These are phyloP conservation scores for Serendipita sp. DNA, from an alignment of 768 basidiomycete species.

Conservation along the genomic window DNA sequence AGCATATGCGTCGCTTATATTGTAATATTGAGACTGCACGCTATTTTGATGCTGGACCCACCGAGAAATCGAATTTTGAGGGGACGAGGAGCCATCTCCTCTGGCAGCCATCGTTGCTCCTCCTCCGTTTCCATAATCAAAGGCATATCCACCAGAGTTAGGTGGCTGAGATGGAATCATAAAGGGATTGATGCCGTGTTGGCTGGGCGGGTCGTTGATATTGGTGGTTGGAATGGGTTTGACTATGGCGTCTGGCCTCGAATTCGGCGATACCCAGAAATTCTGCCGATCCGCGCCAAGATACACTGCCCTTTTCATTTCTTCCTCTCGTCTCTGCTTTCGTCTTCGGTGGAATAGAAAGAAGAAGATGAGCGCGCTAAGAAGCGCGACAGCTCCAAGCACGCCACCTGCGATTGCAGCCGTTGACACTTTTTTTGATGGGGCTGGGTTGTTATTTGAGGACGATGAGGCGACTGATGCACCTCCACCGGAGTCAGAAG, in stretches of 20 bases:
- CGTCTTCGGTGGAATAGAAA: background rate
- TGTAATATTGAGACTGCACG: background rate
- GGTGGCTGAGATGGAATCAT: background rate
- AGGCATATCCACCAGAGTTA: background rate
- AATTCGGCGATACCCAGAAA: too few relatives aligned
- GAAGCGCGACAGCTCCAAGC: background rate
- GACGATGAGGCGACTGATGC: background rate
- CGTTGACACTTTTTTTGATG: background rate
- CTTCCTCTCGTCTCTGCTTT: background rate
- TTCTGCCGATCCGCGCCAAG: too few relatives aligned
- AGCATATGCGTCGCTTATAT: too few relatives aligned
- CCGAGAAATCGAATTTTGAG: background rate
- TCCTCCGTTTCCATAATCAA: background rate
- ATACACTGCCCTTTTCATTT: too few relatives aligned
- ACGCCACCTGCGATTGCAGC: background rate
- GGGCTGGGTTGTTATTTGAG: background rate
- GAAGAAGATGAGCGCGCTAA: background rate
- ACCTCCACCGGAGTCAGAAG: background rate
- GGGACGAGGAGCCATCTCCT: background rate
- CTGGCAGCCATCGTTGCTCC: too few relatives aligned
- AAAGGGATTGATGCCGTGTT: background rate
- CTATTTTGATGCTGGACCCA: background rate
- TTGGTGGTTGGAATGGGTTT: too few relatives aligned
- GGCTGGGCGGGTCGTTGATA: background rate
- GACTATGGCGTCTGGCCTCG: too few relatives aligned